Base-by-base conservation (phyloP, 2,329 filamentous ascomycete genomes). In the Diaporthe longicolla region DNA sequence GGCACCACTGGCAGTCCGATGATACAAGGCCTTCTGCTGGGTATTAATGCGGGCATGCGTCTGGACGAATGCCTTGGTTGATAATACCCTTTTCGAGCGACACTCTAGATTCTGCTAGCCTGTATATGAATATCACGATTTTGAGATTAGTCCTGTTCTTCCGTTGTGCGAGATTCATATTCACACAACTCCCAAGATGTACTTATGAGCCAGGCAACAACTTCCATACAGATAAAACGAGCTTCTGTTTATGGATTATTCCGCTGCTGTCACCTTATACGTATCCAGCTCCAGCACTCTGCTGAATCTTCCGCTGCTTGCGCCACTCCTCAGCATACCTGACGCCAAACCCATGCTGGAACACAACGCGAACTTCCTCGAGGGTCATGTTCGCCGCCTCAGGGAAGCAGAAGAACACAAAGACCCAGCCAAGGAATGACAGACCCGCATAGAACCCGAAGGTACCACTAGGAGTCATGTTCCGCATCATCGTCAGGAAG, bases 361-460 rank as follows among this genome's bases (percentile, higher is more conserved):
- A 68, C 15, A 68, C 63, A 26, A 54, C 63, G 4, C 63, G 32
- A 8, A 68, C 15, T 10, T 66, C 63, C 15, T 66, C 63, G 21
- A 68, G 32, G 7, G 45, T 68, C 48, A 66, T 40, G 8, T 66
- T 66, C 1, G 29, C 63, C 21, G 63, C 63, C 26, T 66, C 45
- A 6, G 45, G 29, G 63, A 66, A 66, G 45, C 45, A 66, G 32
- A 66, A 66, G 4, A 26, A 66, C 63, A 66, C 63, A 13, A 66
- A 66, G 29, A 66, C 63, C 45, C 63, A 40, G 4, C 63, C 63
- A 8, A 66, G 45, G 63, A 66, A 66, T 1, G 45, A 52, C 45
- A 66, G 3, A 6, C 29, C 45, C 6, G 63, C 45, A 11, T 66
- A 66, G 61, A 66, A 66, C 21, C 61, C 45, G 4, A 66, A 66